These are phyloP conservation scores for Pelagophyceae sp. DNA, from an alignment of 352 stramenopile species.

Conservation along the genomic window DNA sequence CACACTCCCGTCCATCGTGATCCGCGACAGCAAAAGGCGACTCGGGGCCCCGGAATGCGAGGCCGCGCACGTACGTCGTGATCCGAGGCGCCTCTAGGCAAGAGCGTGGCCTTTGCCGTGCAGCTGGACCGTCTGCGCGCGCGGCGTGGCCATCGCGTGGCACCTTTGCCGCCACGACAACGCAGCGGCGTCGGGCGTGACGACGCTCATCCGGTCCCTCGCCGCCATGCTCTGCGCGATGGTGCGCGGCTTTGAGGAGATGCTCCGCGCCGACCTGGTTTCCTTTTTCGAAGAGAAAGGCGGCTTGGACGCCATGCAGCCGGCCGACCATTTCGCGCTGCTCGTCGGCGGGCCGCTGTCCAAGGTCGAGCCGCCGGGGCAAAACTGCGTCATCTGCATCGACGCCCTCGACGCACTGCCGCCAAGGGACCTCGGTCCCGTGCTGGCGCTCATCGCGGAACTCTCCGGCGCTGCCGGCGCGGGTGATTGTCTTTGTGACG, in stretches of 20 bases:
- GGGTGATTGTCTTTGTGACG: neutral
- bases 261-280: neutral
- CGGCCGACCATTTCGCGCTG: too few relatives aligned
- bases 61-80: neutral
- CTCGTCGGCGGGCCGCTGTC: too few relatives aligned
- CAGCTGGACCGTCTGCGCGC: neutral
- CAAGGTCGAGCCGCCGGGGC: neutral
- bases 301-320: too few relatives aligned
- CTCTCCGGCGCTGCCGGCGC: neutral
- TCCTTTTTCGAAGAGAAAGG: too few relatives aligned
- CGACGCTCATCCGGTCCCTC: neutral
- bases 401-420: slow-evolving; percentile 12
- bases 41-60: too few relatives aligned
- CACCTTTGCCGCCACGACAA: neutral
- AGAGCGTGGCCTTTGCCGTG: neutral
- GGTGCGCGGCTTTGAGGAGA: neutral
- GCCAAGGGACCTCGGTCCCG: neutral
- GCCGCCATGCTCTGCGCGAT: neutral
- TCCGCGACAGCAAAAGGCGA: too few relatives aligned
- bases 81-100: too few relatives aligned
- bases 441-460: neutral
- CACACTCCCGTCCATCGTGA: too few relatives aligned
- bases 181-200: neutral
- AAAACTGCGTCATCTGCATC: neutral
- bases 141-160: neutral